phyloP scores from a whole-genome alignment of 176 grass and related monocot species.

The Pharus latifolius region DNA sequence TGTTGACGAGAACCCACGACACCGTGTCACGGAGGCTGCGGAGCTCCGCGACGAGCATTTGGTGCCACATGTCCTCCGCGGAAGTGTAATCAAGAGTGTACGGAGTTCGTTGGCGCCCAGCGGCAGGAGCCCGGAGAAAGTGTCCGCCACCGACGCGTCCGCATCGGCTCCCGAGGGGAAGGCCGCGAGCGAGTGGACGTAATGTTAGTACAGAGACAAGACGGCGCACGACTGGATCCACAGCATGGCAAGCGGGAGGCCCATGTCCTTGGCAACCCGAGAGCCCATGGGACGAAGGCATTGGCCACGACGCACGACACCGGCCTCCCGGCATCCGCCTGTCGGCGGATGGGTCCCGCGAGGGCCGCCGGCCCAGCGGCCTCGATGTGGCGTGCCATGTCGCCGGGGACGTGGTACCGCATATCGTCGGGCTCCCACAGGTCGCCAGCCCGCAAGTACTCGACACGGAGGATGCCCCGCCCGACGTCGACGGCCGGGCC shows the following conservation, averaged over 20 bases:
- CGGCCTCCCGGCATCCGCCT: slow-evolving; percentile 8
- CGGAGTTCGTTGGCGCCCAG: slow-evolving; percentile 19
- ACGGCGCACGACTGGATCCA: slow-evolving; percentile 50
- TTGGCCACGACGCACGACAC: slow-evolving; percentile 34
- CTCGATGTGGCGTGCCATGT: slow-evolving; percentile 9
- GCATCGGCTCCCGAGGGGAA: slow-evolving; percentile 8
- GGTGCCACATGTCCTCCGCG: not conserved
- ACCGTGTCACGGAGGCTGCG: not conserved
- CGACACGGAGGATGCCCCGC: slow-evolving; percentile 19
- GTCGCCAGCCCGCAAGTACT: slow-evolving; percentile 3
- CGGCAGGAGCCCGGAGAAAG: slow-evolving; percentile 23
- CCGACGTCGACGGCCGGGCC: not conserved
- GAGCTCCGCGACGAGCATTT: slow-evolving; percentile 13
- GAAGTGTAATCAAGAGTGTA: slow-evolving; percentile 13
- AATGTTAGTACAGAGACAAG: slow-evolving; percentile 35
- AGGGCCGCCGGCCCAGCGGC: slow-evolving; percentile 4
- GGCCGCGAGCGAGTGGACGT: slow-evolving; percentile 14
- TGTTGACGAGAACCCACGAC: slow-evolving; percentile 39
- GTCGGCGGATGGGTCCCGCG: slow-evolving; percentile 5
- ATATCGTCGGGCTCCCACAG: slow-evolving; percentile 13
- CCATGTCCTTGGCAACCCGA: slow-evolving; percentile 2
- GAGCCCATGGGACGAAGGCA: slow-evolving; percentile 37
- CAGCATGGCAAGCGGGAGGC: slow-evolving; percentile 32
- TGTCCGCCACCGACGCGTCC: not conserved
- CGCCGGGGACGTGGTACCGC: not conserved